phyloP scores from a whole-genome alignment of 2,329 filamentous ascomycete species.

The Neurospora sp. region DNA sequence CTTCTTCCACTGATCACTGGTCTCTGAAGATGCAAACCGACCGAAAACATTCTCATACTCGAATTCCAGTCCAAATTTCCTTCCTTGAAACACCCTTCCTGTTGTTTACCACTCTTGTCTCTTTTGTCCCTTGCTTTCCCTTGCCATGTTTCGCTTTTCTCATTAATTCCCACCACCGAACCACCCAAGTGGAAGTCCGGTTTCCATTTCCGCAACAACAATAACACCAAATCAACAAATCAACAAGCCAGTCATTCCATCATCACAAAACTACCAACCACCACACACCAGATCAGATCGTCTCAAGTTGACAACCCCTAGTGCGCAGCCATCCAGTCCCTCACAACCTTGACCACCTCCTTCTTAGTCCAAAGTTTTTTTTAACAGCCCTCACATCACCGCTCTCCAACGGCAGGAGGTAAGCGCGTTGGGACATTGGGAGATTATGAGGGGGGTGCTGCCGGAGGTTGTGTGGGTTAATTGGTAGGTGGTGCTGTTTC shows the following conservation, averaged over 20 bases:
- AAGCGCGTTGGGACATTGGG: too few species aligned
- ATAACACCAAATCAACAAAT: background rate
- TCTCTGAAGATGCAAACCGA: too few species aligned
- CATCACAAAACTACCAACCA: background rate
- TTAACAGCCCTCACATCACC: too few species aligned
- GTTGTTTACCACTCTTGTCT: background rate
- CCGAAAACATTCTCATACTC: too few species aligned
- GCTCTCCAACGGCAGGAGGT: too few species aligned
- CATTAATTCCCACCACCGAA: background rate
- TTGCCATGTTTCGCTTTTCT: background rate
- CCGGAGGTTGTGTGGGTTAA: too few species aligned
- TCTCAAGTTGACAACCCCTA: background rate
- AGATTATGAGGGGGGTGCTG: too few species aligned
- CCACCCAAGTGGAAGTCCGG: too few species aligned
- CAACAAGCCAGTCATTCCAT: background rate
- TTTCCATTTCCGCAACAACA: background rate
- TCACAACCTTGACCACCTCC: background rate
- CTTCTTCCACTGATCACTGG: too few species aligned
- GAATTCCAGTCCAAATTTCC: background rate
- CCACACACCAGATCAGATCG: background rate
- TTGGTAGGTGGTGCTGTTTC: too few species aligned
- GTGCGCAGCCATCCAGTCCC: slow-evolving; percentile 5
- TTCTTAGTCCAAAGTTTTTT: slow-evolving; percentile 9
- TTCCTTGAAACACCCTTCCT: background rate
- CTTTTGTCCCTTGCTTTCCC: background rate